These are phyloP conservation scores for Tylopilus intermedius DNA, from an alignment of 768 basidiomycete genomes.

Conservation along the genomic window DNA sequence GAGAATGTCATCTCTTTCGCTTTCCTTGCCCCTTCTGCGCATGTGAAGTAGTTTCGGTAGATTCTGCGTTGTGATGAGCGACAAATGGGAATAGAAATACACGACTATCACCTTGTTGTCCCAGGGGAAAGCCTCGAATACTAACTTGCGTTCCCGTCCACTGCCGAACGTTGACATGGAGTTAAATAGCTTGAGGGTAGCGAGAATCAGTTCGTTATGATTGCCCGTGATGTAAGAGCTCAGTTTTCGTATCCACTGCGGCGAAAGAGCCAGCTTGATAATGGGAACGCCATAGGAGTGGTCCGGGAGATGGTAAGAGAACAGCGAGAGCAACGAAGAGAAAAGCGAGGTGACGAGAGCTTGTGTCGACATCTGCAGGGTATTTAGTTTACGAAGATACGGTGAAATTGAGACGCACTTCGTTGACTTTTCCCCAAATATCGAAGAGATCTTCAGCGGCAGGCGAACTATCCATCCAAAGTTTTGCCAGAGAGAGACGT, in stretches of 20 bases:
- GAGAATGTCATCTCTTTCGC: constrained; percentile 37
- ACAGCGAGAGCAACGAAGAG: constrained; percentile 54
- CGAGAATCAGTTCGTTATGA: constrained; percentile 62
- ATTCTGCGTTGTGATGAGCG: constrained; percentile 36
- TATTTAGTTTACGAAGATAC: not conserved
- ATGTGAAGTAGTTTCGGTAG: constrained; percentile 64
- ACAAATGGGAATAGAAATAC: not conserved
- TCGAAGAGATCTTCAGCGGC: constrained; percentile 58
- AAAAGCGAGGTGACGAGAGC: constrained; percentile 48
- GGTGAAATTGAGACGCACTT: constrained; percentile 35
- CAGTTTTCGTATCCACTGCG: constrained; percentile 50
- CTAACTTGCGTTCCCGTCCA: constrained; percentile 56
- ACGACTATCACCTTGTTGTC: constrained; percentile 55
- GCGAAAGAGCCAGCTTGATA: constrained; percentile 53
- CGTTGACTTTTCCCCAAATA: constrained; percentile 52
- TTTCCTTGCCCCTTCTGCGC: constrained; percentile 55
- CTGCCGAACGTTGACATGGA: constrained; percentile 59
- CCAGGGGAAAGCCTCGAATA: constrained; percentile 73
- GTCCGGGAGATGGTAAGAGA: constrained; percentile 65
- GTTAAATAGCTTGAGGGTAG: constrained; percentile 60
- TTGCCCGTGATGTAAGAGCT: constrained; percentile 59
- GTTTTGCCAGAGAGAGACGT: constrained; percentile 52
- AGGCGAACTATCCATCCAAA: constrained; percentile 57
- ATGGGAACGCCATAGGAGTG: constrained; percentile 61
- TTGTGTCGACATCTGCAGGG: constrained; percentile 37